Evolutionary conservation across 305 asterid species (phyloP).

Genomic region (Solanum hybrid): DNA sequence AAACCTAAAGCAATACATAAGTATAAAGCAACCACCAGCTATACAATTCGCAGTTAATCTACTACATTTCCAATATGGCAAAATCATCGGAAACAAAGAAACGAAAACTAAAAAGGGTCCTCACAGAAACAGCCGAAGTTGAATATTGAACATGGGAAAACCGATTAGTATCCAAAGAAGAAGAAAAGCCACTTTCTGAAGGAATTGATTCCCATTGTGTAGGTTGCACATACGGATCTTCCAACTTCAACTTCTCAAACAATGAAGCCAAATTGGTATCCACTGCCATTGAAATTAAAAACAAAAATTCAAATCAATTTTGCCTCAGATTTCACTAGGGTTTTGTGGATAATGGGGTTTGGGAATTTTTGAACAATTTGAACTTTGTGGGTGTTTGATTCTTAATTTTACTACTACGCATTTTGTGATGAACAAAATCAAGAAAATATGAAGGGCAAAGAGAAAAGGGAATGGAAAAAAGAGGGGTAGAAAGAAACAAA

Average conservation of each 20-base stretch:
- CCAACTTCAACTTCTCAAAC: slow-evolving; percentile 53
- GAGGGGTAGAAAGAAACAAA: background rate
- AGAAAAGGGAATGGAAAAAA: background rate
- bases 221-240: slow-evolving; percentile 68
- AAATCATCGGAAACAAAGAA: background rate
- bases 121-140: slow-evolving; percentile 60
- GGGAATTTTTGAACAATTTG: background rate
- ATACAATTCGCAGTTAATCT: background rate
- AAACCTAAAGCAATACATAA: background rate
- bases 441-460: background rate
- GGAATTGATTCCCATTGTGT: slow-evolving; percentile 74
- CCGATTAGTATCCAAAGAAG: slow-evolving; percentile 14
- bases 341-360: background rate
- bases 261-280: slow-evolving; percentile 44
- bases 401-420: background rate
- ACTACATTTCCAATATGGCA: background rate
- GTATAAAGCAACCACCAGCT: background rate
- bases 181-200: slow-evolving; percentile 31
- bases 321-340: background rate
- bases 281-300: slow-evolving; percentile 39
- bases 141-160: slow-evolving; percentile 29
- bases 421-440: background rate
- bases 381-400: background rate
- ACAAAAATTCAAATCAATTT: background rate
- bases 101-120: background rate